Percentiles rank a stretch among this genome's conserved stretches.
phyloP scores from a whole-genome alignment of 106 monocot genomes.

The Dendrobium catenatum region DNA sequence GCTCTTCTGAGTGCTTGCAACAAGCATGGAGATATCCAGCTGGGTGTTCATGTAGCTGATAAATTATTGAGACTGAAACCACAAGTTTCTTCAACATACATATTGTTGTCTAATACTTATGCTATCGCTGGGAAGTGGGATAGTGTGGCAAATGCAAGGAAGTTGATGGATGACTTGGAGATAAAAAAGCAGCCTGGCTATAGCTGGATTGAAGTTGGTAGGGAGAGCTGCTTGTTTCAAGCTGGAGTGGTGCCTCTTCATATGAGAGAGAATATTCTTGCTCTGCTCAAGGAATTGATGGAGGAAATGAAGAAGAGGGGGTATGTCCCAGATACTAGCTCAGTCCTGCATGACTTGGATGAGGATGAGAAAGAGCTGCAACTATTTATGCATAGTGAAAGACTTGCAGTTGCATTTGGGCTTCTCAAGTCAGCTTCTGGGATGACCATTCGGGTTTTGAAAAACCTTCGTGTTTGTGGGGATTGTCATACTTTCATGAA shows the following conservation, averaged over 20 bases:
- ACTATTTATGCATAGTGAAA: slow-evolving; percentile 66
- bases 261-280: slow-evolving; percentile 37
- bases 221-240: slow-evolving; percentile 42
- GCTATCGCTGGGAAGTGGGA: slow-evolving; percentile 65
- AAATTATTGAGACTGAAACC: slow-evolving; percentile 45
- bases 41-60: slow-evolving; percentile 53
- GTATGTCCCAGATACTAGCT: slow-evolving; percentile 60
- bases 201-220: slow-evolving; percentile 66
- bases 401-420: slow-evolving; percentile 65
- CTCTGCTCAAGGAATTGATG: slow-evolving; percentile 36
- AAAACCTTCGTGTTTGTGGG: slow-evolving; percentile 71
- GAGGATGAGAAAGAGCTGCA: slow-evolving; percentile 72
- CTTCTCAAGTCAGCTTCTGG: slow-evolving; percentile 48
- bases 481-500: slow-evolving; percentile 75
- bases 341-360: slow-evolving; percentile 67
- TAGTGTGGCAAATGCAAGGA: slow-evolving; percentile 39
- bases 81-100: slow-evolving; percentile 52
- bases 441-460: slow-evolving; percentile 53
- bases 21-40: slow-evolving; percentile 38
- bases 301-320: slow-evolving; percentile 65
- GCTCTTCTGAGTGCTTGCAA: slow-evolving; percentile 77
- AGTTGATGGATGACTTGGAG: slow-evolving; percentile 47
- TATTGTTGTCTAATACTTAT: slow-evolving; percentile 64
- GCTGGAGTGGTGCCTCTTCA: slow-evolving; percentile 57
- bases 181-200: slow-evolving; percentile 67